Evolutionary conservation across 1,284 basidiomycete genomes (phyloP).

Genomic region (Ganoderma sinense): DNA sequence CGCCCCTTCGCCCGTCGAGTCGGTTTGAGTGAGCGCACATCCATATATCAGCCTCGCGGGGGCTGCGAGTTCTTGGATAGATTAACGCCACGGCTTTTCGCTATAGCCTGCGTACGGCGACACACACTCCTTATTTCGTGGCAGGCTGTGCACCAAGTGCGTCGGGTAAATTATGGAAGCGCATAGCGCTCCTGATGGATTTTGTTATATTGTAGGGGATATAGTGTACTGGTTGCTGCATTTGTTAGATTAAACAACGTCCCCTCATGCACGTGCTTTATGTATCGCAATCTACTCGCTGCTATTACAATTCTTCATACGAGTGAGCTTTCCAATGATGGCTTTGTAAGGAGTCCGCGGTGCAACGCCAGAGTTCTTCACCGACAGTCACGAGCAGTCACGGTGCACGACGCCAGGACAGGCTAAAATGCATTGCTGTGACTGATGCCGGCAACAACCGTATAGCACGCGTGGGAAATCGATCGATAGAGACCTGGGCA

Average conservation of each 20-base stretch:
- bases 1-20: constrained; percentile 14
- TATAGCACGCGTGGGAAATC: constrained; percentile 46
- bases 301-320: background rate
- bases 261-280: constrained; percentile 10
- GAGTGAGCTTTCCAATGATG: background rate
- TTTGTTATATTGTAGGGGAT: constrained; percentile 12
- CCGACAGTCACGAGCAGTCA: too few species aligned
- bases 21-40: constrained; percentile 9
- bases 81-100: constrained; percentile 14
- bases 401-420: background rate
- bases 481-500: constrained; percentile 38
- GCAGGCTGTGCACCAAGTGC: constrained; percentile 11
- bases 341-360: background rate
- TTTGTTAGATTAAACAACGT: constrained; percentile 15
- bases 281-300: background rate
- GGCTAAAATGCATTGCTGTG: constrained; percentile 8
- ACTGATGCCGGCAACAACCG: constrained; percentile 36
- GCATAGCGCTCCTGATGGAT: constrained; percentile 18
- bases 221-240: background rate
- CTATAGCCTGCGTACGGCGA: constrained; percentile 6
- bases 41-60: background rate
- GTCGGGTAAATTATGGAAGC: constrained; percentile 24
- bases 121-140: constrained; percentile 18
- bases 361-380: background rate
- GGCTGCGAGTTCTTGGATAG: constrained; percentile 19